phyloP scores from a whole-genome alignment of 768 basidiomycete genomes.

The Xanthoconium stramineum region DNA sequence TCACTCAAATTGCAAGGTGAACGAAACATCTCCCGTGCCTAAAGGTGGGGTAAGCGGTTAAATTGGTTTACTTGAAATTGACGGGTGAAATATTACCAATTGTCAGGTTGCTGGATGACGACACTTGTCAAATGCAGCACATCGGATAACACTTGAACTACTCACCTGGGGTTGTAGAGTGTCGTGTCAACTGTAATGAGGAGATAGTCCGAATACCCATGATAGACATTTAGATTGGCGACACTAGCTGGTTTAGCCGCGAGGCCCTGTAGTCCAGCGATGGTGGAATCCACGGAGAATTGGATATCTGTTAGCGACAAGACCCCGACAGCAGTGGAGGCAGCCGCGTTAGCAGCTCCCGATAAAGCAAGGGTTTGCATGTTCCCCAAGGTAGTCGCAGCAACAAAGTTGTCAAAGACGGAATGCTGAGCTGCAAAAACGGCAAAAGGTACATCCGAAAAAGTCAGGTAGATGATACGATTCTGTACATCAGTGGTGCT shows the following conservation, averaged over 20 bases:
- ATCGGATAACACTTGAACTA: background rate
- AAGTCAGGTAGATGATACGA: conserved; percentile 59
- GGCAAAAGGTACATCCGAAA: conserved; percentile 57
- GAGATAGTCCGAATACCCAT: conserved; percentile 63
- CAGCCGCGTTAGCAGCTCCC: conserved; percentile 54
- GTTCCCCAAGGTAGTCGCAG: conserved; percentile 52
- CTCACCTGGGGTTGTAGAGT: conserved; percentile 64
- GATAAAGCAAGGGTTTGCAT: conserved; percentile 48
- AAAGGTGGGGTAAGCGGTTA: conserved; percentile 40
- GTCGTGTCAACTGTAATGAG: conserved; percentile 61
- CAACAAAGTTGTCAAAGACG: conserved; percentile 60
- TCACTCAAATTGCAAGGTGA: conserved; percentile 54
- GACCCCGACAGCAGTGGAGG: conserved; percentile 63
- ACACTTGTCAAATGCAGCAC: background rate
- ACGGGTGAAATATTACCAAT: conserved; percentile 25
- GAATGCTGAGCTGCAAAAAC: conserved; percentile 46
- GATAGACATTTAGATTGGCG: conserved; percentile 59
- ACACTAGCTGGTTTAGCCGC: conserved; percentile 55
- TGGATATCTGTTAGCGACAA: conserved; percentile 53
- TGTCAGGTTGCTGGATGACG: conserved; percentile 32
- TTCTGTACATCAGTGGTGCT: conserved; percentile 58
- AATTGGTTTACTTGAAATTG: background rate
- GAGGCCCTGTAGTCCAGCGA: conserved; percentile 65
- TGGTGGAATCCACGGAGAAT: conserved; percentile 56
- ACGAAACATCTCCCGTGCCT: conserved; percentile 61